phyloP scores from a whole-genome alignment of 2,329 filamentous ascomycete genomes.

The Onygenales sp. region DNA sequence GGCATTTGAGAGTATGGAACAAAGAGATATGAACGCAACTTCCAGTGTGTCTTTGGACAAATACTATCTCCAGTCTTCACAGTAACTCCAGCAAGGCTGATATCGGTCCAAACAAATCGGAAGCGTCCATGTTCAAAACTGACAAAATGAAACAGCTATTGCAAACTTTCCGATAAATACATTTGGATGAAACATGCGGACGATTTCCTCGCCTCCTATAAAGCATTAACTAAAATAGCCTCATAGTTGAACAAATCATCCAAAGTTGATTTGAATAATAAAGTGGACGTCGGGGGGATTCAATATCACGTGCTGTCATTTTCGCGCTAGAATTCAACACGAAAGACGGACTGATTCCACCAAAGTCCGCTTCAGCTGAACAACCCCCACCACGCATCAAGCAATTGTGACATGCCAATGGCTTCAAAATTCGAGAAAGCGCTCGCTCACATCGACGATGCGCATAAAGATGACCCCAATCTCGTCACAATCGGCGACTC shows the following conservation, averaged over 20 bases:
- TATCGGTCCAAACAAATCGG: no score
- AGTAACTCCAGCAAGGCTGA: no score
- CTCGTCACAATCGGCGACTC: slow-evolving; percentile 38
- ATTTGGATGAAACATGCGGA: no score
- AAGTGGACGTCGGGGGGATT: neutral
- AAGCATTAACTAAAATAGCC: neutral
- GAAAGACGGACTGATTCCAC: neutral
- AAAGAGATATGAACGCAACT: no score
- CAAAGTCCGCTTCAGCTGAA: neutral
- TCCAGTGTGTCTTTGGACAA: no score
- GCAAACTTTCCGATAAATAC: no score
- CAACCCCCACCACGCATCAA: neutral
- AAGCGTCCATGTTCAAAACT: no score
- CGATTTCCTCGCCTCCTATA: neutral
- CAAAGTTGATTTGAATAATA: neutral
- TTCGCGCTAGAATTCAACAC: neutral
- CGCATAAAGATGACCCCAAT: slow-evolving; percentile 59
- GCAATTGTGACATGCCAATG: slow-evolving; percentile 13
- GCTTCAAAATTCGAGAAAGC: slow-evolving; percentile 35
- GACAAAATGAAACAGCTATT: no score
- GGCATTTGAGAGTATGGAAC: no score
- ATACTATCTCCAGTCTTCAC: no score
- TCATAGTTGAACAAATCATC: neutral
- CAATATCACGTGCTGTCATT: neutral
- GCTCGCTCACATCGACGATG: slow-evolving; percentile 61